Evolutionary conservation across 2,329 filamentous ascomycete species (phyloP), one percentile per base, ranked within the genome.

Genomic region (Nothophoma quercina): DNA sequence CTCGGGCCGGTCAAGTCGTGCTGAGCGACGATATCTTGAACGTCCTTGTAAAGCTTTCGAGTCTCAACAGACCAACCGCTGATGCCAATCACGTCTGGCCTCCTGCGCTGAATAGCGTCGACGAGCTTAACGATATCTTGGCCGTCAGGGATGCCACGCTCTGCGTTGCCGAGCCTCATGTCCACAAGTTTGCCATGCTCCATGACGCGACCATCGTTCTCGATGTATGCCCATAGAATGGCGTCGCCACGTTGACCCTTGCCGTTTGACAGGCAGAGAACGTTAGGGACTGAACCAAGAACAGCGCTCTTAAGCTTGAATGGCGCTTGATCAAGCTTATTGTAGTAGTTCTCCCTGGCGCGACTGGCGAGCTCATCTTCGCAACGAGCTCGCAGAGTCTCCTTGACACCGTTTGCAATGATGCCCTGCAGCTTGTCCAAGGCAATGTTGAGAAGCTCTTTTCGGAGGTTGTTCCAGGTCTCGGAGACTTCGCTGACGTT

Each of bases 401-500:
- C 95, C 75, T 98, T 98, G 57, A 98, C 91, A 51, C 92, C 91
- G 72, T 93, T 95, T 51, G 90, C 85, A 64, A 98, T 93, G 60
- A 96, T 80, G 63, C 83, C 87, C 64, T 96, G 89, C 34, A 99
- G 81, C 71, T 93, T 96, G 7, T 83, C 79, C 54, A 96, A 86
- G 0, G 93, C 92, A 47, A 88, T 72, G 62, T 96, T 90, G 41
- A 99, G 79, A 1, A 96, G 88, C 67, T 96, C 92, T 60, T 88
- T 87, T 28, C 95, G 88, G 65, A 96, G 86, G 39, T 88, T 84
- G 63, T 97, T 96, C 95, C 95, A 99, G 8, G 91, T 89, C 75
- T 98, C 93, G 3, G 95, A 95, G 36, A 95, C 84, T 68, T 96
- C 93, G 68, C 93, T 97, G 73, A 91, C 95, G 75, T 96, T 96